Evolutionary conservation across 1,284 basidiomycete species (phyloP), one percentile per base, ranked within the genome.

Genomic region (Porphyrellus sp.): DNA sequence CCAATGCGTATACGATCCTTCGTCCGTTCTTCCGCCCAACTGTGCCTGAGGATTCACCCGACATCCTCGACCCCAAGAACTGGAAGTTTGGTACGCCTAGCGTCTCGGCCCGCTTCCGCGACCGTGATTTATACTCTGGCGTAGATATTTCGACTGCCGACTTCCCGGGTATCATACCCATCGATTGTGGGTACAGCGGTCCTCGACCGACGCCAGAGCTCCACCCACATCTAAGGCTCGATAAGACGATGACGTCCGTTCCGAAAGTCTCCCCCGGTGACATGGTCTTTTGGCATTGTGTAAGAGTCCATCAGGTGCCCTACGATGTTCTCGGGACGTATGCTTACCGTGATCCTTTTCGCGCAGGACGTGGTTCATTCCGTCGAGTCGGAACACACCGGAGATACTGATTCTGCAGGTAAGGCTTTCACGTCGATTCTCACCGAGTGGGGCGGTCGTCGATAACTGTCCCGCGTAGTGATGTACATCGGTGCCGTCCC

Each of bases 401-500:
- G 92, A 2, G 68, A 67, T 0, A 77, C 72, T 18, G 89, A 92
- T 58, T 91, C 89, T 8, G 83, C 85, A 55, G 89, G 83, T 82
- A 57, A 53, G 71, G 52, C 11, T 16, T 40, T 24, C 4, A 4
- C 3, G 4, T 11, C n/a, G 2, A 4, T 46, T 0, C 7, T n/a
- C 6, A 16, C 8, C n/a, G 15, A 23, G n/a, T 6, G 42, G 20
- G 27, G 8, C 5, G 42, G 42, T 56, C 24, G 53, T 54, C 16
- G 50, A 18, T 34, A 23, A 25, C 12, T 18, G 8, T 21, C 20
- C 25, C 13, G 5, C 23, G 6, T 52, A 81, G 84, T 86, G 24
- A 83, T 93, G 78, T 94, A 93, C 67, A 93, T 93, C 58, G 85
- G 86, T 4, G 82, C 91, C 0, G 83, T 90, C 4, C 90, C 91